These are phyloP conservation scores for Sequoiadendron giganteum DNA, from an alignment of 75 land plant species.

Conservation along the genomic window DNA sequence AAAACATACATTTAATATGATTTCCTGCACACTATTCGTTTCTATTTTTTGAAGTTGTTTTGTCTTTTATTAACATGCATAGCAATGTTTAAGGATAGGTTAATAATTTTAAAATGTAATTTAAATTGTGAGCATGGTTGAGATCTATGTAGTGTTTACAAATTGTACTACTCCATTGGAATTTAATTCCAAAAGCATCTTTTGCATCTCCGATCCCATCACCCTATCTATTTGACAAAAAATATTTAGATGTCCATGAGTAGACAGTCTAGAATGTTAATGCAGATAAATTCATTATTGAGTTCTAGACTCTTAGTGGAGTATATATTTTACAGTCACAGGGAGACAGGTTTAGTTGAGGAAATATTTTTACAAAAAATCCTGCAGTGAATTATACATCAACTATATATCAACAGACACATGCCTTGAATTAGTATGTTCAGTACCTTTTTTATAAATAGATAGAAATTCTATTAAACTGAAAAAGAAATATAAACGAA, in stretches of 20 bases:
- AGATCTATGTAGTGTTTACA: background rate
- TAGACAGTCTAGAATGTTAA: background rate
- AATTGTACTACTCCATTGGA: background rate
- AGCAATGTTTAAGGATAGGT: background rate
- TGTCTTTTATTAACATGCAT: background rate
- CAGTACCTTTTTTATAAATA: too few relatives aligned
- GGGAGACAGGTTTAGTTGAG: background rate
- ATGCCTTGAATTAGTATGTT: background rate
- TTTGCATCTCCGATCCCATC: background rate
- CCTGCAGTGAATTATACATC: background rate
- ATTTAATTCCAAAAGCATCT: background rate
- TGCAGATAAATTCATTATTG: background rate
- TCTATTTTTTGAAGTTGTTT: too few relatives aligned
- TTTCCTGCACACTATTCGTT: background rate
- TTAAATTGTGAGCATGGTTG: background rate
- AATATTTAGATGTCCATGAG: background rate
- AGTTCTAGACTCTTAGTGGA: background rate
- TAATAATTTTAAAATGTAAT: background rate
- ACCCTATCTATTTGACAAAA: background rate
- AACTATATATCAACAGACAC: background rate
- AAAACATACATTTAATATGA: background rate
- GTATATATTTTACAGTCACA: background rate
- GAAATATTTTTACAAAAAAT: background rate
- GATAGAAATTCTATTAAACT: background rate
- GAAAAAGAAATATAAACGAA: background rate